phyloP scores from a whole-genome alignment of 116 monocot genomes.

The Dioscorea cayenensis region DNA sequence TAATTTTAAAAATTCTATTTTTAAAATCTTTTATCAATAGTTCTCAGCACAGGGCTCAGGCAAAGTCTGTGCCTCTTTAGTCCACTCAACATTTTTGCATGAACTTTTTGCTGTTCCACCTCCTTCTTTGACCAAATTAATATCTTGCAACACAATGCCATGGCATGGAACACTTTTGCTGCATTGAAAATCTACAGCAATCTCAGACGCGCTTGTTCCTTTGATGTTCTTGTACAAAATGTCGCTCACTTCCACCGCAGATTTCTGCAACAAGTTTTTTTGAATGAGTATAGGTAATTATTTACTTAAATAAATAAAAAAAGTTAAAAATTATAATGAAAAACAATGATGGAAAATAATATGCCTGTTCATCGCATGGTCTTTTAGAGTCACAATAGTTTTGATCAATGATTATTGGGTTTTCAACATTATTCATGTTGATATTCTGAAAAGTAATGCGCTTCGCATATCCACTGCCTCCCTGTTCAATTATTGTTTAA shows the following conservation, averaged over 20 bases:
- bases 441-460: constrained; percentile 65
- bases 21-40: neutral
- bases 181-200: constrained; percentile 18
- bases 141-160: constrained; percentile 11
- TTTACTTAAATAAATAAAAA: no score
- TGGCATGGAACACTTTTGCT: constrained; percentile 15
- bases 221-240: constrained; percentile 35
- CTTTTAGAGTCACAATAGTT: constrained; percentile 64
- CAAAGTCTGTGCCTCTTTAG: constrained; percentile 14
- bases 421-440: constrained; percentile 41
- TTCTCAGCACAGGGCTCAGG: constrained; percentile 11
- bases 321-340: no score
- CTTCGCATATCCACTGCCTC: constrained; percentile 57
- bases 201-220: constrained; percentile 28
- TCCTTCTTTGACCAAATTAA: constrained; percentile 10
- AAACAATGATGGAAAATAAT: no score
- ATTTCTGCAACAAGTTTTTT: constrained; percentile 18
- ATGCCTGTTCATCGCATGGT: constrained; percentile 56
- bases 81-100: constrained; percentile 27
- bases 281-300: no score
- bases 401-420: constrained; percentile 84
- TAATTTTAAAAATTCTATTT: neutral
- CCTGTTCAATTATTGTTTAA: constrained; percentile 17
- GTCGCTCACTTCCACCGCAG: constrained; percentile 46
- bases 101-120: constrained; percentile 1